phyloP scores from a whole-genome alignment of 768 basidiomycete genomes.

The Rhizopogon roseolus region DNA sequence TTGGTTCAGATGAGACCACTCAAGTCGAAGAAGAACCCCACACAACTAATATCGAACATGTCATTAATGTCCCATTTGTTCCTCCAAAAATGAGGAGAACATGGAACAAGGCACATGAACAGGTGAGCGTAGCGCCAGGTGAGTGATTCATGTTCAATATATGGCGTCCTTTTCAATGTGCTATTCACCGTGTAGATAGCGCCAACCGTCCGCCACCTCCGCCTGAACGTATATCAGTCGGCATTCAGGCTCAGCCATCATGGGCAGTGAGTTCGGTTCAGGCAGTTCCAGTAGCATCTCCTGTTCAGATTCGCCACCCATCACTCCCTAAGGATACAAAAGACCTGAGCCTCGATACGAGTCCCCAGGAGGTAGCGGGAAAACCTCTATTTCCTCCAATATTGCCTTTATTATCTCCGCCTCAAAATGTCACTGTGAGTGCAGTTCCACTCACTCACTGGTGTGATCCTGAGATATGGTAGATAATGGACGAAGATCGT shows the following conservation, averaged over 20 bases:
- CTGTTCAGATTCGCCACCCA: constrained; percentile 5
- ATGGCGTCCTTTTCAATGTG: not conserved
- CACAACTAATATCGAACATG: constrained; percentile 36
- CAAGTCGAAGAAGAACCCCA: constrained; percentile 39
- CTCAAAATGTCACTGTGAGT: constrained; percentile 20
- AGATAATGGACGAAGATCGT: constrained; percentile 24
- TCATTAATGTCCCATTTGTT: constrained; percentile 33
- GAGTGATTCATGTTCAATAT: constrained; percentile 19
- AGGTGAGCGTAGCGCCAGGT: constrained; percentile 35
- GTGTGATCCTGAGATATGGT: constrained; percentile 21
- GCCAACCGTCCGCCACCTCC: constrained; percentile 16
- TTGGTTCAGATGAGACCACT: constrained; percentile 28
- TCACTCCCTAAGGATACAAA: constrained; percentile 2
- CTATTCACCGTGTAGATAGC: constrained; percentile 16
- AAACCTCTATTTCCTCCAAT: constrained; percentile 8
- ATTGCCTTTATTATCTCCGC: constrained; percentile 5
- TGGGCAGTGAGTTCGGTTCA: constrained; percentile 36
- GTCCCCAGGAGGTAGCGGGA: not conserved
- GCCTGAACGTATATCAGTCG: constrained; percentile 33
- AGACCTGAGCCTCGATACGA: constrained; percentile 10
- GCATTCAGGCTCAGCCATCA: constrained; percentile 38
- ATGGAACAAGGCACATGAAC: constrained; percentile 49
- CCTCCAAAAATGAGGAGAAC: constrained; percentile 65
- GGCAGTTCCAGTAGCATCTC: constrained; percentile 17
- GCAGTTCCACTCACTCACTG: not conserved